Evolutionary conservation across 345 rosid species (phyloP).

Genomic region (Arabis alpina): DNA sequence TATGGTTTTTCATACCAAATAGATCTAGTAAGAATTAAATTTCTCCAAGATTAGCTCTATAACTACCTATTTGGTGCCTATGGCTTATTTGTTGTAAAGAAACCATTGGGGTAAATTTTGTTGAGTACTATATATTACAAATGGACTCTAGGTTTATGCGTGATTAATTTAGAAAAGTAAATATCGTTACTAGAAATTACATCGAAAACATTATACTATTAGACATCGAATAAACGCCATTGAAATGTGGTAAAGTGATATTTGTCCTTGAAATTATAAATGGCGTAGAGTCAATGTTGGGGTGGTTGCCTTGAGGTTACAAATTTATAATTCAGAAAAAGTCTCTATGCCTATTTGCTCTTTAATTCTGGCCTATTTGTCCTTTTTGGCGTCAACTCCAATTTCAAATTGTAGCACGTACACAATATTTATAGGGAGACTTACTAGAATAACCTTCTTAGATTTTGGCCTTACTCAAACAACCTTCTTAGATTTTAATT

Average conservation of each 20-base stretch:
- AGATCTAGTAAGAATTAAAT: background rate
- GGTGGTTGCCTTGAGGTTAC: constrained; percentile 41
- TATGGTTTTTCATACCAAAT: too few relatives aligned
- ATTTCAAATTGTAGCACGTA: constrained; percentile 33
- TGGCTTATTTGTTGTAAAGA: background rate
- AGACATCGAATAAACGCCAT: constrained; percentile 22
- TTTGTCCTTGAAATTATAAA: constrained; percentile 28
- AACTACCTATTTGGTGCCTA: background rate
- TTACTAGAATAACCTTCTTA: too few relatives aligned
- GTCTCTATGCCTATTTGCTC: constrained; percentile 11
- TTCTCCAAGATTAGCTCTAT: background rate
- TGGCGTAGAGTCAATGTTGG: constrained; percentile 34
- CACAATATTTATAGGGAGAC: constrained; percentile 13
- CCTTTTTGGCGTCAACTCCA: constrained; percentile 29
- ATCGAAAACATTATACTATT: constrained; percentile 24
- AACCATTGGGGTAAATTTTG: constrained; percentile 17
- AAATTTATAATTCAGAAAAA: constrained; percentile 23
- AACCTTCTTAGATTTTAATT: too few relatives aligned
- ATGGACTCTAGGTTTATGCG: constrained; percentile 25
- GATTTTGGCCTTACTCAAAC: too few relatives aligned
- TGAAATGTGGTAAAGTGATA: constrained; percentile 31
- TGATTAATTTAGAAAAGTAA: constrained; percentile 20
- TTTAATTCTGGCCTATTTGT: constrained; percentile 29
- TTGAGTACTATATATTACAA: background rate
- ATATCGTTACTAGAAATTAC: constrained; percentile 3